Evolutionary conservation across 2,329 filamentous ascomycete species (phyloP), one percentile per base, ranked within the genome.

Genomic region (Monilinia vaccinii-corymbosi): DNA sequence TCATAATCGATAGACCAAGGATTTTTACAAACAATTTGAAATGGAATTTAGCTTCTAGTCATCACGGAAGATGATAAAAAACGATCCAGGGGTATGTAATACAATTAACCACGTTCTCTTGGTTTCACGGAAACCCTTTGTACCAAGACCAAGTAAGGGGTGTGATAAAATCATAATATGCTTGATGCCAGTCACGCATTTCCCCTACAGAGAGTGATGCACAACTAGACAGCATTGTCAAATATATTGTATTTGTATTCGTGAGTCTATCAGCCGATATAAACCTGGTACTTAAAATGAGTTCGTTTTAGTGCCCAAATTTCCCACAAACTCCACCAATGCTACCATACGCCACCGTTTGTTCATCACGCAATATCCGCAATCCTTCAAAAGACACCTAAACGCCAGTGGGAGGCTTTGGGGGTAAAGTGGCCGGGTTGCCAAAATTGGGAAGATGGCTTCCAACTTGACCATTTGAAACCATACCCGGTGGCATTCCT

Each of bases 391-490:
- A 42, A 59, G 59, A 61, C 31, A 48, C 44, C 42, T 68, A 73
- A 67, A 70, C 64, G 55, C 69, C 69, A 50, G 79, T 77, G 45
- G 80, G 79, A 40, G 80, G 80, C 66, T 81, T 82, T 11, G 79
- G 76, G 50, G 80, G 80, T 47, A 83, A 72, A 55, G 79, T 78
- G 18, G 79, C 72, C 6, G 79, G 77, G 36, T 79, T 78, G 34
- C 79, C 80, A 71, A 78, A 82, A 65, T 81, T 81, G n/a, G 79
- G 78, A 57, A 82, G 78, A 65, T 76, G 78, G 67, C 75, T 79
- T 61, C 76, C 74, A 58, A 68, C 58, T 58, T 70, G 69, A 48
- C 65, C 69, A 60, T 65, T 69, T 38, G 67, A 65, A 47, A 62
- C 42, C 57, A 71, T 67, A 8, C 65, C 65, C 52, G 67, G 68